Evolutionary conservation across 768 basidiomycete species (phyloP), one percentile per base, ranked within the genome.

Genomic region (Boletellus emodensis): DNA sequence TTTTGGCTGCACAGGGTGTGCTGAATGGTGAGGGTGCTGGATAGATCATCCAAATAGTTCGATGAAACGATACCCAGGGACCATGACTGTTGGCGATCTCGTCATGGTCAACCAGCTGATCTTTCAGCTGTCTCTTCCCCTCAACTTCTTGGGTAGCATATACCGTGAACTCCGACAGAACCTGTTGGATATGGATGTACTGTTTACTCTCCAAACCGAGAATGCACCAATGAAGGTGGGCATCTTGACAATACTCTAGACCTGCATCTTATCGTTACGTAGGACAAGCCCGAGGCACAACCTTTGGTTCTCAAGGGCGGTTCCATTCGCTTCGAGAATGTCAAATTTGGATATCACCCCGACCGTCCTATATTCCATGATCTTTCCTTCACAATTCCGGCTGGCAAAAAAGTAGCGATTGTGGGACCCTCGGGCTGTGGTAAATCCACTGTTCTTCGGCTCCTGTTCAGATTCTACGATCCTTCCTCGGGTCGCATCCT

Each of bases 101-200:
- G 96, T 99, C 58, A 98, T 99, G 95, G 88, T 96, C 59, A 99
- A 99, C 68, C 95, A 97, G 64, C 79, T 99, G 22, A 93, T 98
- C 32, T 99, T 99, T 75, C 96, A 99, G 63, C 74, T 99, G 0
- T 96, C 94, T 0, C 72, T 98, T 30, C 96, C 96, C 4, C 82
- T 99, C 53, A 98, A 98, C 71, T 99, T 99, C 72, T 73, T 99
- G 52, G 96, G 92, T 1, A 91, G 94, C 2, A 94, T 99, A 45
- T 99, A 99, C 62, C 90, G 96, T 42, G 96, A 99, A 66, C 82
- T 98, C 70, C 77, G 94, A 37, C 96, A 99, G 64, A 95, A 93
- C 64, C 71, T 99, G 37, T 79, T 99, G 41, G 96, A 99, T 67
- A 97, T 99, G 94, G 95, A 97, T 53, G 83, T 90, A 1, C 72